These are phyloP conservation scores for Tylopilus plumbeoviolaceoides DNA, from an alignment of 768 basidiomycete genomes.

Conservation along the genomic window DNA sequence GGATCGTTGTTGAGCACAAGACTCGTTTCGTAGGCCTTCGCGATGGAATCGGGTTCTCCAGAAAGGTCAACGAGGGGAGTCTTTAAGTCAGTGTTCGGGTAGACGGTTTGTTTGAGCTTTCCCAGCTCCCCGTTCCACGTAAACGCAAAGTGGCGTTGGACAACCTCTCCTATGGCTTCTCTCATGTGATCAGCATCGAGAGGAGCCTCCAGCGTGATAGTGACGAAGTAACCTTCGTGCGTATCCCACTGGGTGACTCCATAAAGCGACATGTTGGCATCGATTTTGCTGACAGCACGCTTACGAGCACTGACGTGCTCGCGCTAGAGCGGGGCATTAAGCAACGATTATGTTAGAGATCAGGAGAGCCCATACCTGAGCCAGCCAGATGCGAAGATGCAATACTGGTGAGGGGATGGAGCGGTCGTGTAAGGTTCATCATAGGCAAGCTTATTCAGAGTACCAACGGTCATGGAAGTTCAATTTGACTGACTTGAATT, in stretches of 20 bases:
- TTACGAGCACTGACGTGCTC: slow-evolving; percentile 29
- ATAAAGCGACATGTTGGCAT: slow-evolving; percentile 29
- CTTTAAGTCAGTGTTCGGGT: slow-evolving; percentile 24
- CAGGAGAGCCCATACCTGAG: slow-evolving; percentile 20
- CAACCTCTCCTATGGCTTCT: slow-evolving; percentile 24
- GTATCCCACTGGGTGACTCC: slow-evolving; percentile 33
- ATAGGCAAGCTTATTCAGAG: slow-evolving; percentile 29
- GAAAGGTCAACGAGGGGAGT: slow-evolving; percentile 25
- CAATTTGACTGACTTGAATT: slow-evolving; percentile 24
- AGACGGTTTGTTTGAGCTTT: slow-evolving; percentile 28
- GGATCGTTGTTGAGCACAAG: slow-evolving; percentile 22
- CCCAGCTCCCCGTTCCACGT: slow-evolving; percentile 29
- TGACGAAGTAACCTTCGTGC: slow-evolving; percentile 25
- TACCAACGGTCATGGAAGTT: slow-evolving; percentile 21
- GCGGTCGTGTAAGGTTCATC: slow-evolving; percentile 31
- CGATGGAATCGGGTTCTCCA: slow-evolving; percentile 17
- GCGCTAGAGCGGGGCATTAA: slow-evolving; percentile 8
- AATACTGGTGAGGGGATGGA: slow-evolving; percentile 25
- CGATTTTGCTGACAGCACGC: slow-evolving; percentile 26
- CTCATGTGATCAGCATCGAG: slow-evolving; percentile 27
- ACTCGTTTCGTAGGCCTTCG: slow-evolving; percentile 31
- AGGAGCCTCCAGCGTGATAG: slow-evolving; percentile 17
- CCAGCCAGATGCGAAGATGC: slow-evolving; percentile 32
- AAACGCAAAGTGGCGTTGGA: slow-evolving; percentile 27
- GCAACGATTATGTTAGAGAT: neutral